phyloP scores from a whole-genome alignment of 345 rosid genomes.

The Corchorus capsularis region DNA sequence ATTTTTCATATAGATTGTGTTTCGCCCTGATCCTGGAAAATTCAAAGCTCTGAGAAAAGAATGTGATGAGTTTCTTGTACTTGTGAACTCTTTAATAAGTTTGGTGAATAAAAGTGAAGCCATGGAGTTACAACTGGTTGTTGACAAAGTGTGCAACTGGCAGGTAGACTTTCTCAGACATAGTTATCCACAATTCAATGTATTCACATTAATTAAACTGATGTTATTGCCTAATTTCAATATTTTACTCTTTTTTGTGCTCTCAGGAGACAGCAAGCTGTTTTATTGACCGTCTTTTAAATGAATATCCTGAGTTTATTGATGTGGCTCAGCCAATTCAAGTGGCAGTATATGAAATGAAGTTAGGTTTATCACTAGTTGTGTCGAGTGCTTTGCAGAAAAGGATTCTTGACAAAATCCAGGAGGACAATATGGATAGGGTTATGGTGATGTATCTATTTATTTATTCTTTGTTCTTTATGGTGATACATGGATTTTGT shows the following conservation, averaged over 20 bases:
- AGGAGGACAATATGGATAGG: constrained; percentile 49
- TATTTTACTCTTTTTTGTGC: constrained; percentile 21
- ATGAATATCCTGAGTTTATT: constrained; percentile 60
- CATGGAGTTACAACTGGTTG: constrained; percentile 52
- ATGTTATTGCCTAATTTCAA: constrained; percentile 7
- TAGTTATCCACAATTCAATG: not conserved
- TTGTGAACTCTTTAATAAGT: constrained; percentile 42
- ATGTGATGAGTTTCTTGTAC: constrained; percentile 59
- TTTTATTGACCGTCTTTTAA: constrained; percentile 61
- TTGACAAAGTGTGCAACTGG: constrained; percentile 69
- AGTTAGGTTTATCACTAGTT: constrained; percentile 73
- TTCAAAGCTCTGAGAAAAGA: constrained; percentile 64
- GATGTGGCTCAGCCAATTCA: constrained; percentile 89
- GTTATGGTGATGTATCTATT: constrained; percentile 51
- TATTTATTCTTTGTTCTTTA: constrained; percentile 17
- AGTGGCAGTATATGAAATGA: constrained; percentile 91
- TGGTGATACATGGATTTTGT: too few species aligned
- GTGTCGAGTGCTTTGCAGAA: constrained; percentile 50
- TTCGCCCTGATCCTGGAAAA: constrained; percentile 65
- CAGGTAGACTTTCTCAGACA: constrained; percentile 54
- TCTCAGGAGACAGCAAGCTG: constrained; percentile 72
- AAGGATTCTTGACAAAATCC: constrained; percentile 37
- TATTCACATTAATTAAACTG: not conserved
- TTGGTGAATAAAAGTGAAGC: constrained; percentile 40
- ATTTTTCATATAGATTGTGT: constrained; percentile 63